Conservation (phyloP, 768 basidiomycete species). For the Pleurotus tuber-regium region DNA sequence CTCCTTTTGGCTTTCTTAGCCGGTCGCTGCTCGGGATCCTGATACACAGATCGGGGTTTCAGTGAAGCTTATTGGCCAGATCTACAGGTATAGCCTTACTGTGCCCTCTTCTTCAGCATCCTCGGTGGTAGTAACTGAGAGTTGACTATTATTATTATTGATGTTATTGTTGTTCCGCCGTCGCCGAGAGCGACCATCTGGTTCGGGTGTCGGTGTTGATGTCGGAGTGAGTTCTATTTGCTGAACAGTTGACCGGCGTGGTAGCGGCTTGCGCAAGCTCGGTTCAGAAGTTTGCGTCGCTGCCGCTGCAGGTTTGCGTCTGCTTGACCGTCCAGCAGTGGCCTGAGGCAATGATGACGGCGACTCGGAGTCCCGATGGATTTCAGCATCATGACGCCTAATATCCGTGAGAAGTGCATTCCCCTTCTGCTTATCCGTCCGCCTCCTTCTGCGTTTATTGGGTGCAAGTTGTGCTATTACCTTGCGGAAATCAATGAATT, state of each 20-base stretch:
- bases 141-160: too few species aligned
- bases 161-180: too few species aligned
- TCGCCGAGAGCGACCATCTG: conserved; percentile 46
- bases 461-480: conserved; percentile 65
- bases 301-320: conserved; percentile 9
- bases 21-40: conserved; percentile 34
- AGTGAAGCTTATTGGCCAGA: too few species aligned
- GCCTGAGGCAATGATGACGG: conserved; percentile 31
- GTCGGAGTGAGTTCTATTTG: conserved; percentile 51
- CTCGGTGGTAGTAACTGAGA: conserved; percentile 27
- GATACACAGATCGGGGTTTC: too few species aligned
- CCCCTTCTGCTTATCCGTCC: conserved; percentile 73
- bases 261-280: conserved; percentile 29
- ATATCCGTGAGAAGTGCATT: conserved; percentile 83
- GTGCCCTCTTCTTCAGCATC: conserved; percentile 26
- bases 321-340: conserved; percentile 39
- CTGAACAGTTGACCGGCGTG: conserved; percentile 35
- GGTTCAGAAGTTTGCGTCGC: conserved; percentile 17
- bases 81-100: conserved; percentile 5
- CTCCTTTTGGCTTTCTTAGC: conserved; percentile 37
- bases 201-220: conserved; percentile 69
- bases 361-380: conserved; percentile 34
- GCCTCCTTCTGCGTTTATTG: conserved; percentile 61
- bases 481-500: conserved; percentile 78
- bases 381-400: conserved; percentile 66